Conservation (phyloP, 257 asterid genomes). For the Solanum virginianum region DNA sequence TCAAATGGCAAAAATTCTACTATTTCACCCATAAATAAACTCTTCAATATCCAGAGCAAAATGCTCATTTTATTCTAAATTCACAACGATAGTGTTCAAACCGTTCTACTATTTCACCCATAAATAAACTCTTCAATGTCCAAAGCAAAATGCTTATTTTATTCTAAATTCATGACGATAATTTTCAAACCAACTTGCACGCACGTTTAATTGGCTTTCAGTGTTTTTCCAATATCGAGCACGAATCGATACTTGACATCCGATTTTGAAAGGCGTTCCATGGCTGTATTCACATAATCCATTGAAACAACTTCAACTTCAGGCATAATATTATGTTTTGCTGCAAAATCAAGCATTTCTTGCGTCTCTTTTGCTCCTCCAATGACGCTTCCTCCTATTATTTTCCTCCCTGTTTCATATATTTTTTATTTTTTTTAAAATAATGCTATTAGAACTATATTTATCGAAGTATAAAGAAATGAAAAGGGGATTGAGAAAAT, state of each 20-base stretch:
- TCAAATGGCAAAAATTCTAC: no score
- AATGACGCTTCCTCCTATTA: conserved; percentile 13
- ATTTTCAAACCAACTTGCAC: no score
- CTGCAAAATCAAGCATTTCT: conserved; percentile 25
- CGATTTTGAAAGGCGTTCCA: neutral
- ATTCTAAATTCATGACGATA: no score
- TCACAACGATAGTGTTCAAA: no score
- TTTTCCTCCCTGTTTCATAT: conserved; percentile 11
- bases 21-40: no score
- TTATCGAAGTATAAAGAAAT: neutral
- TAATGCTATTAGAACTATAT: no score
- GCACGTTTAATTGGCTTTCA: no score
- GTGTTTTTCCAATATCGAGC: neutral
- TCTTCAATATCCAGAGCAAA: neutral
- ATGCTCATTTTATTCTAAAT: no score
- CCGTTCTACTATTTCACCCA: no score
- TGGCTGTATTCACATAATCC: neutral
- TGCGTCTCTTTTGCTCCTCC: conserved; percentile 8
- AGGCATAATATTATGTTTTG: conserved; percentile 7
- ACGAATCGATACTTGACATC: conserved; percentile 15
- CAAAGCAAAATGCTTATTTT: no score
- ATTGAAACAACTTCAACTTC: neutral
- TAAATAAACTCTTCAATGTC: no score
- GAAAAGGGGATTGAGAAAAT: neutral
- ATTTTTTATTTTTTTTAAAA: no score